Conservation (phyloP, 441 rosid species). For the Adansonia grandidieri region DNA sequence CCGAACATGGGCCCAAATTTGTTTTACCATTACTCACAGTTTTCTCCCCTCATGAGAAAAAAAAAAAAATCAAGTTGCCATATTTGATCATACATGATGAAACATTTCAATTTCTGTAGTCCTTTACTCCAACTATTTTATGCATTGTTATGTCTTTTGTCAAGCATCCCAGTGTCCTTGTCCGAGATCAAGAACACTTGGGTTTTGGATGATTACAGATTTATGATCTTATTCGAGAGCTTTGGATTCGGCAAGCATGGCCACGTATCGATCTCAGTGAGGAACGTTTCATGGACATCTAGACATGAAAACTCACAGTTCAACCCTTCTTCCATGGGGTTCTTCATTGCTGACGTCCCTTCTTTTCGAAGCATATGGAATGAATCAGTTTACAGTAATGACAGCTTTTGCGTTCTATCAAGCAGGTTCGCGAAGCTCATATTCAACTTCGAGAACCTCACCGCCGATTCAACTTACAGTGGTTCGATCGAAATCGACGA, state of each 20-base stretch:
- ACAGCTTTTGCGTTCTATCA: constrained; percentile 42
- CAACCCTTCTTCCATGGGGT: constrained; percentile 48
- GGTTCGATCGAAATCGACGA: constrained; percentile 34
- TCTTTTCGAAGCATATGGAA: constrained; percentile 39
- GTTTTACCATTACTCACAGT: neutral
- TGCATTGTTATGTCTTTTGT: constrained; percentile 29
- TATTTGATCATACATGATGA: constrained; percentile 16
- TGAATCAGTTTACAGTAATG: constrained; percentile 27
- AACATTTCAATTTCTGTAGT: neutral
- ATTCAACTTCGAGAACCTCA: constrained; percentile 40
- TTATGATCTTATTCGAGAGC: constrained; percentile 52
- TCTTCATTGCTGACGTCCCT: constrained; percentile 46
- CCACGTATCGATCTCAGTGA: constrained; percentile 37
- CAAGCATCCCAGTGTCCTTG: constrained; percentile 36
- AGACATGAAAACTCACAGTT: constrained; percentile 23
- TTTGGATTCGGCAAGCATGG: constrained; percentile 53
- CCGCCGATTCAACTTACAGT: constrained; percentile 32
- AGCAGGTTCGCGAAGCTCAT: constrained; percentile 38
- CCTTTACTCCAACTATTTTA: constrained; percentile 18
- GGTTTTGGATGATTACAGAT: constrained; percentile 43
- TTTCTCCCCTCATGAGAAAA: neutral
- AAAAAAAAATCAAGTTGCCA: neutral
- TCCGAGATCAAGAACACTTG: constrained; percentile 50
- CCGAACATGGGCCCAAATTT: constrained; percentile 16
- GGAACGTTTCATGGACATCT: constrained; percentile 41